Conservation (phyloP, 768 basidiomycete genomes). For the Boletus vinaceobasis region DNA sequence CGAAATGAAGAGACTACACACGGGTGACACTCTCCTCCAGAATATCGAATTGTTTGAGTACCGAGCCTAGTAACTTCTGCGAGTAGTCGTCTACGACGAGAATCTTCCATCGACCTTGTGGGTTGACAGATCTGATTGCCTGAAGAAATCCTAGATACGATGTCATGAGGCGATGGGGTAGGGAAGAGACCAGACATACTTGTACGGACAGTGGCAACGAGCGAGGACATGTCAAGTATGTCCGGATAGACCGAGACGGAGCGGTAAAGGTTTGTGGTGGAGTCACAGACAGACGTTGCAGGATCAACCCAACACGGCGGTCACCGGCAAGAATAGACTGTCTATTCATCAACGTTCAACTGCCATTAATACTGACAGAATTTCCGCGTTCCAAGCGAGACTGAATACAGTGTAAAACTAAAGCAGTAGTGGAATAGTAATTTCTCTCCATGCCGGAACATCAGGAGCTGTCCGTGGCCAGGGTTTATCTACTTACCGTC, state of each 20-base stretch:
- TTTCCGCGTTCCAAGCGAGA: background rate
- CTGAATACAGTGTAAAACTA: conserved; percentile 11
- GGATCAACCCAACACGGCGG: conserved; percentile 10
- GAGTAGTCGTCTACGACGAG: conserved; percentile 94
- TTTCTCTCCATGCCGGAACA: conserved; percentile 9
- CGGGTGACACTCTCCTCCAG: conserved; percentile 94
- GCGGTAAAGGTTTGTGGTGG: background rate
- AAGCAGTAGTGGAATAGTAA: background rate
- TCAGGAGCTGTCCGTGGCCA: conserved; percentile 11
- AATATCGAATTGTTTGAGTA: conserved; percentile 91
- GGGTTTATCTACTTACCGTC: conserved; percentile 23
- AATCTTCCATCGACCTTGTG: conserved; percentile 92
- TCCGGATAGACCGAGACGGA: background rate
- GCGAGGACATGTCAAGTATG: conserved; percentile 37
- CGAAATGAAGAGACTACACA: conserved; percentile 40
- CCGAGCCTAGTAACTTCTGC: conserved; percentile 75
- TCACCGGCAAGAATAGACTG: background rate
- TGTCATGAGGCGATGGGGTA: background rate
- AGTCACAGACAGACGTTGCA: background rate
- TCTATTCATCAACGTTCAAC: background rate
- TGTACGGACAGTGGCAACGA: conserved; percentile 43
- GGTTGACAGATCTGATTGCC: conserved; percentile 81
- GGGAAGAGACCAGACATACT: conserved; percentile 34
- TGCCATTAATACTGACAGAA: background rate
- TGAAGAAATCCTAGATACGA: conserved; percentile 71